These are phyloP conservation scores for Cladosporium sp. DNA, from an alignment of 2,329 filamentous ascomycete genomes.

Conservation along the genomic window DNA sequence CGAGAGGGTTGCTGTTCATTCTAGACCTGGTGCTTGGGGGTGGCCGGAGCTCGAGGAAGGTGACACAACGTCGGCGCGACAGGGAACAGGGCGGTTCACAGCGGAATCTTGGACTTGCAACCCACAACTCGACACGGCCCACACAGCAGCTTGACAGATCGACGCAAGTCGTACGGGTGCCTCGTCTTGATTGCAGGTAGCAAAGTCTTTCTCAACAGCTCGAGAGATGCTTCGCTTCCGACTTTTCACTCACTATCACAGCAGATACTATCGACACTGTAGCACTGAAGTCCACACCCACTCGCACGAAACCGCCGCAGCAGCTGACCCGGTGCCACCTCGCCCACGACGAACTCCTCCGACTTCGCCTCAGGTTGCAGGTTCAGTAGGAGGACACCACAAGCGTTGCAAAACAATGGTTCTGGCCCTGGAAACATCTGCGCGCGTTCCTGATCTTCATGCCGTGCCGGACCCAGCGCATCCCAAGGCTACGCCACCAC, in stretches of 20 bases:
- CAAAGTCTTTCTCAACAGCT: slow-evolving; percentile 1
- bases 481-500: slow-evolving; percentile 12
- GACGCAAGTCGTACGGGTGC: neutral
- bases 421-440: slow-evolving; percentile 20
- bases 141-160: neutral
- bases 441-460: slow-evolving; percentile 32
- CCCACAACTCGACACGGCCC: slow-evolving; percentile 10
- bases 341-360: slow-evolving; percentile 4
- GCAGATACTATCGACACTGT: neutral
- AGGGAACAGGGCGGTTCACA: slow-evolving; percentile 14
- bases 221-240: neutral
- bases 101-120: neutral
- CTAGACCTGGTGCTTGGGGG: slow-evolving; percentile 10
- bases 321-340: slow-evolving; percentile 14
- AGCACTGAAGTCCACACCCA: slow-evolving; percentile 14
- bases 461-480: slow-evolving; percentile 18
- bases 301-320: neutral
- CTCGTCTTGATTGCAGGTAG: slow-evolving; percentile 4
- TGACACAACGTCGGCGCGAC: slow-evolving; percentile 3
- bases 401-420: neutral
- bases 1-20: slow-evolving; percentile 2
- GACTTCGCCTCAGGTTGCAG: neutral
- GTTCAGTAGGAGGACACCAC: slow-evolving; percentile 1
- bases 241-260: neutral
- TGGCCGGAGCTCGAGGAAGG: slow-evolving; percentile 1